Conservation (phyloP, 2,329 filamentous ascomycete genomes). For the Cadophora malorum region DNA sequence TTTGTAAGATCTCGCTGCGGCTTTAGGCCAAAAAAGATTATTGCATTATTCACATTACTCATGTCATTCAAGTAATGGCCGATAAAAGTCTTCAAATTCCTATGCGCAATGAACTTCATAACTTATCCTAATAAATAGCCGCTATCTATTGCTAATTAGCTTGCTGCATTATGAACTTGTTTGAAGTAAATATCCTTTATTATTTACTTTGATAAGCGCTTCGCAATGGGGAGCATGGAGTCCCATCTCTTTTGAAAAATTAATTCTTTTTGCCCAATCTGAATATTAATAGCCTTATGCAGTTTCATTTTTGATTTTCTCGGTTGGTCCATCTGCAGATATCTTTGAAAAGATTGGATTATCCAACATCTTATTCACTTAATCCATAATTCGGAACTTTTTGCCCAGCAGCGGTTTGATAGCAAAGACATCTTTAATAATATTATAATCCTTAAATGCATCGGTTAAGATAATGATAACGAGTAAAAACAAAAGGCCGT, state of each 20-base stretch:
- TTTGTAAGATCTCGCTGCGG: constrained; percentile 25
- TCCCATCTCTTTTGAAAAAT: constrained; percentile 26
- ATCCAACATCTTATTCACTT: constrained; percentile 15
- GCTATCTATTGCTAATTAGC: constrained; percentile 30
- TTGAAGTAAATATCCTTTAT: constrained; percentile 25
- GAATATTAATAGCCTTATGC: constrained; percentile 26
- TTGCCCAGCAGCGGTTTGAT: constrained; percentile 19
- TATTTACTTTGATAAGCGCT: constrained; percentile 31
- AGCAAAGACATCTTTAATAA: constrained; percentile 26
- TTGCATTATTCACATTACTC: constrained; percentile 27
- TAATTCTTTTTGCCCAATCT: constrained; percentile 29
- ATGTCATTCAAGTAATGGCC: constrained; percentile 31
- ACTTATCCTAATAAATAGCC: constrained; percentile 30
- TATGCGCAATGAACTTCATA: constrained; percentile 28
- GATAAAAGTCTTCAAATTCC: constrained; percentile 30
- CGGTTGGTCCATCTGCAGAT: constrained; percentile 24
- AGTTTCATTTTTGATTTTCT: constrained; percentile 32
- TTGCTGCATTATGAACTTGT: constrained; percentile 25
- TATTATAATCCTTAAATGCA: constrained; percentile 27
- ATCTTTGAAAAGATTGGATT: constrained; percentile 27
- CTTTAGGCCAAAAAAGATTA: constrained; percentile 26
- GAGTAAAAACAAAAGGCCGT: constrained; percentile 29
- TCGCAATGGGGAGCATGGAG: constrained; percentile 25
- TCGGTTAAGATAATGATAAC: constrained; percentile 29
- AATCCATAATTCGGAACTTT: constrained; percentile 30